Conservation (phyloP, 108 stramenopile species). For the Nitzschia palea region DNA sequence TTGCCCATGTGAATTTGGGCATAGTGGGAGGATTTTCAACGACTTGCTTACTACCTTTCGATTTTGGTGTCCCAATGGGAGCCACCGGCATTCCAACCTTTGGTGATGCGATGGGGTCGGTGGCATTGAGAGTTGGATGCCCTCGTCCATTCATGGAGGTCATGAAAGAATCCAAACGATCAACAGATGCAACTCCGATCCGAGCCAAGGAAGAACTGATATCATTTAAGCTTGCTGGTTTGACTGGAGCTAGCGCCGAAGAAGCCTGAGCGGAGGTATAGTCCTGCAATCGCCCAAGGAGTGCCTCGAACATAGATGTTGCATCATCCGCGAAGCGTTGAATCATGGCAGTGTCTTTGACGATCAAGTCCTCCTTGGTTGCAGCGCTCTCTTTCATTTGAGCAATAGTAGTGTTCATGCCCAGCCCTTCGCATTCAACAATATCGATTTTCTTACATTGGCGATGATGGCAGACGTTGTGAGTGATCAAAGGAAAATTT, state of each 20-base stretch:
- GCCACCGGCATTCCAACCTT: neutral
- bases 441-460: conserved; percentile 19
- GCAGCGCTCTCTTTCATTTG: conserved; percentile 20
- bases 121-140: neutral
- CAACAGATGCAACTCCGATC: conserved; percentile 11
- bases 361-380: conserved; percentile 5
- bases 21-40: neutral
- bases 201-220: neutral
- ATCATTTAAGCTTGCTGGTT: neutral
- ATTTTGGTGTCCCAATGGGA: neutral
- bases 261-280: conserved; percentile 7
- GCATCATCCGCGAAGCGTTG: conserved; percentile 1
- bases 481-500: neutral
- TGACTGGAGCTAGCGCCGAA: neutral
- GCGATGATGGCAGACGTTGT: neutral
- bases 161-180: conserved; percentile 23
- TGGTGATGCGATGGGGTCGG: neutral
- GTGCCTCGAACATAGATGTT: conserved; percentile 14
- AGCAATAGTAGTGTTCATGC: conserved; percentile 26
- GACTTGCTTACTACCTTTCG: neutral
- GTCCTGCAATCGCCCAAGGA: conserved; percentile 8
- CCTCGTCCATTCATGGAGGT: conserved; percentile 2
- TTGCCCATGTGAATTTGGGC: conserved; percentile 33
- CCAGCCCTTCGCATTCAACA: conserved; percentile 16
- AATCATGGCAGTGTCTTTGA: neutral